Conservation (phyloP, 768 basidiomycete species). For the Russula dissimulans region DNA sequence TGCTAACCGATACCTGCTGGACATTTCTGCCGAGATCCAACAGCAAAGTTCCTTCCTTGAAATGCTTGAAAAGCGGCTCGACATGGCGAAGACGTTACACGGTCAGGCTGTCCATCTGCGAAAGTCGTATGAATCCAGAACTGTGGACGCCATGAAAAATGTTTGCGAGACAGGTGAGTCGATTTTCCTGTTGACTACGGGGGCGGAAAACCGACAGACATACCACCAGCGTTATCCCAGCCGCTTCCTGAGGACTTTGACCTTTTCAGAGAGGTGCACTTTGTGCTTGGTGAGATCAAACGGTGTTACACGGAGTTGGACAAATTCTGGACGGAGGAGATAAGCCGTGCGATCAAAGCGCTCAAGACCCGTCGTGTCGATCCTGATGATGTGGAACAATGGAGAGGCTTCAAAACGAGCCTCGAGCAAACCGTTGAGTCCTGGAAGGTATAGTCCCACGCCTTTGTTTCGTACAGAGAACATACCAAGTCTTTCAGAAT, state of each 20-base stretch:
- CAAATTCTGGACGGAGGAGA: not conserved
- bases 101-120: not conserved
- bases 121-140: not conserved
- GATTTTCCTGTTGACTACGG: too few relatives aligned
- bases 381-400: not conserved
- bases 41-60: not conserved
- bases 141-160: not conserved
- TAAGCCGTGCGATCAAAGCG: not conserved
- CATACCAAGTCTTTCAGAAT: too few relatives aligned
- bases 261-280: not conserved
- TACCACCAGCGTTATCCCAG: not conserved
- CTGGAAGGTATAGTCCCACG: not conserved
- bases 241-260: not conserved
- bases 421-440: not conserved
- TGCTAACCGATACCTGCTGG: not conserved
- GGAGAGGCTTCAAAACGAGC: not conserved
- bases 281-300: not conserved
- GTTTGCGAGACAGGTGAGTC: not conserved
- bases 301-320: not conserved
- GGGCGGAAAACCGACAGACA: not conserved
- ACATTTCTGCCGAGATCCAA: not conserved
- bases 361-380: not conserved
- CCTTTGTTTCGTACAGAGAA: not conserved
- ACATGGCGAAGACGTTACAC: not conserved
- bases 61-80: not conserved